phyloP scores from a whole-genome alignment of 148 eudicot genomes.

The Nepenthes gracilis region DNA sequence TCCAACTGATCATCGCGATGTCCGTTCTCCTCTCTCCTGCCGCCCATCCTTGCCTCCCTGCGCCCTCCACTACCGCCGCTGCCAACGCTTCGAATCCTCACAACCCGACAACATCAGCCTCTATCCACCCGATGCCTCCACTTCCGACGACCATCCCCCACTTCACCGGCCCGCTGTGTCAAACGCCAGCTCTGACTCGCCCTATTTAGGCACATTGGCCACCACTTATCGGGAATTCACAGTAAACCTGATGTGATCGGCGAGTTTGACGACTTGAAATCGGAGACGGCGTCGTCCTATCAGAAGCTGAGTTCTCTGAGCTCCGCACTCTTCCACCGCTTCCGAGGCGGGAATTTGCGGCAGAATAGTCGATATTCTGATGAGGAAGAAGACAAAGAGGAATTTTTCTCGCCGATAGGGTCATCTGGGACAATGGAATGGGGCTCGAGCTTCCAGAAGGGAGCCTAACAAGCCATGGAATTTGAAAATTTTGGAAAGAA shows the following conservation, averaged over 20 bases:
- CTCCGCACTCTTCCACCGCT: conserved; percentile 79
- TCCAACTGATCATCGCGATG: conserved; percentile 28
- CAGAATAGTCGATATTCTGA: conserved; percentile 3
- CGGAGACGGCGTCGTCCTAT: conserved; percentile 7
- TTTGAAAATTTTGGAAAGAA: conserved; percentile 3
- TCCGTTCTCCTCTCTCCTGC: conserved; percentile 27
- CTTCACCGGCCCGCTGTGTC: conserved; percentile 4
- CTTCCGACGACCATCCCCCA: conserved; percentile 22
- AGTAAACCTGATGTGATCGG: not conserved
- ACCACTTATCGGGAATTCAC: conserved; percentile 17
- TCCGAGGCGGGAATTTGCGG: conserved; percentile 6
- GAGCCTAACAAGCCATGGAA: not conserved
- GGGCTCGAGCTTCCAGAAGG: conserved; percentile 3
- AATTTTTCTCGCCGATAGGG: conserved; percentile 52
- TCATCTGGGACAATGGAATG: conserved; percentile 15
- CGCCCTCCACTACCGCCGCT: conserved; percentile 18
- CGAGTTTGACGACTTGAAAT: not conserved
- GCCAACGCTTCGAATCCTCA: conserved; percentile 1
- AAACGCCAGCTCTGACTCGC: conserved; percentile 43
- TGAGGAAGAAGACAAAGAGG: conserved; percentile 20
- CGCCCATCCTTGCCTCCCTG: conserved; percentile 19
- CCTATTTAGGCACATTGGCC: conserved; percentile 43
- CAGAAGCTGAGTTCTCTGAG: conserved; percentile 50
- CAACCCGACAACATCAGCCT: conserved; percentile 25
- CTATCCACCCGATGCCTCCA: conserved; percentile 22